Evolutionary conservation across 202 grass and related monocot genomes (phyloP).

Genomic region (Setaria italica): DNA sequence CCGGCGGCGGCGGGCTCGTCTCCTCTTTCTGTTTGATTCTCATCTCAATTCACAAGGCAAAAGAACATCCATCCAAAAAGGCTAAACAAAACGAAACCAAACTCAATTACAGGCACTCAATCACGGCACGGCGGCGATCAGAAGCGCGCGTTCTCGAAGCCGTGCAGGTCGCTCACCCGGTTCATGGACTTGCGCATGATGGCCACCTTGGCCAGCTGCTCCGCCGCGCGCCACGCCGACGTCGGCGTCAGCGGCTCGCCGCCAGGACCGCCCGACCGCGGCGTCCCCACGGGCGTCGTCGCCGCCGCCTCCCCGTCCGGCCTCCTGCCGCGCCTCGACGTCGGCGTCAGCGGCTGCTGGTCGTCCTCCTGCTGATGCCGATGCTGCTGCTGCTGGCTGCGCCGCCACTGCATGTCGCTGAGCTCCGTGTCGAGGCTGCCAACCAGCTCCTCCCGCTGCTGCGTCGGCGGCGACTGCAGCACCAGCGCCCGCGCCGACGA

Average conservation of each 20-base stretch:
- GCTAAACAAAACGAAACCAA: not conserved
- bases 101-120: not conserved
- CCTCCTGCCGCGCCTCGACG: constrained; percentile 46
- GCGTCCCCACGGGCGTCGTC: constrained; percentile 34
- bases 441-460: constrained; percentile 67
- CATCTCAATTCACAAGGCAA: not conserved
- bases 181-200: constrained; percentile 95
- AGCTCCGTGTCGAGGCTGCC: constrained; percentile 67
- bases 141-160: constrained; percentile 97
- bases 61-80: not conserved
- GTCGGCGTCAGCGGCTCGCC: constrained; percentile 78
- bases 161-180: constrained; percentile 91
- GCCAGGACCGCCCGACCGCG: not conserved
- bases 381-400: constrained; percentile 25
- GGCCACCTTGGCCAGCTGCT: constrained; percentile 98
- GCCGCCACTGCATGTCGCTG: constrained; percentile 65
- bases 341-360: constrained; percentile 13
- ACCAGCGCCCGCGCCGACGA: constrained; percentile 76
- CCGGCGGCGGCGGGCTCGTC: constrained; percentile 4
- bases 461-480: constrained; percentile 52
- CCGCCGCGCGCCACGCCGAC: constrained; percentile 91
- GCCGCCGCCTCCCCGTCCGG: not conserved
- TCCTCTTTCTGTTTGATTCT: not conserved
- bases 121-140: constrained; percentile 34
- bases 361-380: constrained; percentile 4